Base-by-base conservation (phyloP, 192 early-diverging fungal species). In the Backusella circina region DNA sequence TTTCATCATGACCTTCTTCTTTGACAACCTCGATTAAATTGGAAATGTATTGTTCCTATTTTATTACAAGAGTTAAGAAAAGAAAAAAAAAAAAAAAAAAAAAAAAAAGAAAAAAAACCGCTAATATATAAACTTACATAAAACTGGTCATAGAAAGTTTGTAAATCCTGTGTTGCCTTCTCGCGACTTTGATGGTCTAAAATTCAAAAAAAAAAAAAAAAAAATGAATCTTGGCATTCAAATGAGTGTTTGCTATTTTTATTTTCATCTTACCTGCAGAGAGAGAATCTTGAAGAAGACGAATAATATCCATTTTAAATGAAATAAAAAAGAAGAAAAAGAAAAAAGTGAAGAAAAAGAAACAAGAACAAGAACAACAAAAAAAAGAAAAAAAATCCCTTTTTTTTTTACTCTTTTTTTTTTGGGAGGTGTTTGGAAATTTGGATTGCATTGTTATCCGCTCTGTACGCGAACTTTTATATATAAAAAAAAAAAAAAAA, bases 171-270 rank as follows among this genome's bases (percentile, higher is more conserved):
- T 54, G 90, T 91, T 54, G 96, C 95, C 79, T 93, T 90, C 78
- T 94, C 91, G 84, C 95, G 95, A 83, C 90, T 88, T 37, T 84
- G 75, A 74, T 85, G 85, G 86, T 95, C 94, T 91, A 70, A 7
- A 71, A 35, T 50, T 51, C 31, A 65, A 37, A 28, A 44, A 35
- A 74, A 18, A 28, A 74, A 70, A 39, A 61, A 77, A 41, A 23
- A 8, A 31, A 37, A 36, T 73, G 21, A 44, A 15, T 65, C 1
- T 16, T 39, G 37, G 23, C 35, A 67, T n/a, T 37, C 32, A n/a
- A 38, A 33, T 1, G 9, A 18, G 54, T n/a, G n/a, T n/a, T n/a
- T n/a, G n/a, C n/a, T n/a, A n/a, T n/a, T n/a, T n/a, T n/a, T n/a
- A n/a, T n/a, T n/a, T n/a, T n/a, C n/a, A n/a, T n/a, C n/a, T n/a